Percentiles rank a stretch among this genome's conserved stretches.
phyloP scores from a whole-genome alignment of 202 grass and related monocot species.

The Carex sylvatica region DNA sequence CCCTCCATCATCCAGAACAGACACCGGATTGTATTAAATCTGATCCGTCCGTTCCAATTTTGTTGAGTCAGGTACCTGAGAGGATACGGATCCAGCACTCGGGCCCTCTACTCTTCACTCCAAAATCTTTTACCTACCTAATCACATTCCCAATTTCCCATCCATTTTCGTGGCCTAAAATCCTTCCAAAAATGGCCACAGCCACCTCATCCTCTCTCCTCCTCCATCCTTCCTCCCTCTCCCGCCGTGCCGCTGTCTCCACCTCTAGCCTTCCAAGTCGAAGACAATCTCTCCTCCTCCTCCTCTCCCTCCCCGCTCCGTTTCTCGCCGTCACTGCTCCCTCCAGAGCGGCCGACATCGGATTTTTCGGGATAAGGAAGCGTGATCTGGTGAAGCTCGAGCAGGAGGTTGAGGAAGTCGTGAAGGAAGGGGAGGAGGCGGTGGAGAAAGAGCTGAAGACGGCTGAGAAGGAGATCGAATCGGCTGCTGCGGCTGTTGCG shows the following conservation, averaged over 20 bases:
- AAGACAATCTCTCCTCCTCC: constrained; percentile 52
- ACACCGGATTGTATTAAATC: too few relatives aligned
- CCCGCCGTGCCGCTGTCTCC: not conserved
- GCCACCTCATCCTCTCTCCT: constrained; percentile 38
- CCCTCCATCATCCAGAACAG: too few relatives aligned
- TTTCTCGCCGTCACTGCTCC: constrained; percentile 6
- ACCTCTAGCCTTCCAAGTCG: constrained; percentile 26
- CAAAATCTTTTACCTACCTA: not conserved
- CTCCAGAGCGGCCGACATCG: constrained; percentile 52
- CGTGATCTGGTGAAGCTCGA: constrained; percentile 62
- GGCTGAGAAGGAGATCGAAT: constrained; percentile 33
- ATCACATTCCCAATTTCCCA: not conserved
- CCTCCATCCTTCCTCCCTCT: constrained; percentile 21
- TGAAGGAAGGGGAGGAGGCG: constrained; percentile 47
- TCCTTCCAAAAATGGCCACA: constrained; percentile 33
- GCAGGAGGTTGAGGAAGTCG: constrained; percentile 52
- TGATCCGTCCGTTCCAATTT: too few relatives aligned
- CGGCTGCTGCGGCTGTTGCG: constrained; percentile 34
- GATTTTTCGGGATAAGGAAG: constrained; percentile 85
- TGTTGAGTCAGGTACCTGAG: too few relatives aligned
- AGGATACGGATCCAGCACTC: not conserved
- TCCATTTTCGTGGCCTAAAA: constrained; percentile 3
- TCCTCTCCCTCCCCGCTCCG: constrained; percentile 47
- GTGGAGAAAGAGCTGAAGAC: constrained; percentile 41
- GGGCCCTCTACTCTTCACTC: not conserved